Conservation (phyloP, 73 alveolate genomes). For the Tetrahymena elliotti region DNA sequence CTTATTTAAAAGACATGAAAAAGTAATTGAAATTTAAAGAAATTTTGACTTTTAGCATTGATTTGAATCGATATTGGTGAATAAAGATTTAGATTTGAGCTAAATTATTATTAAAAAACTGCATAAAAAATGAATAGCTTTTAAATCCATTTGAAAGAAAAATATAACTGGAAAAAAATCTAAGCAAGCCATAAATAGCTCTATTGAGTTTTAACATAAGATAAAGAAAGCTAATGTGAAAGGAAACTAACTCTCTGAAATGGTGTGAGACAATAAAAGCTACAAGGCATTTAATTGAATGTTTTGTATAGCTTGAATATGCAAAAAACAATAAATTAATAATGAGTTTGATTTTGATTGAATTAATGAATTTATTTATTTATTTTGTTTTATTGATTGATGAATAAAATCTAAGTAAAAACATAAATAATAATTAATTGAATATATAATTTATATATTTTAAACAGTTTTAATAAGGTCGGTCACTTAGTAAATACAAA, state of each 20-base stretch:
- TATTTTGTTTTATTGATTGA: background rate
- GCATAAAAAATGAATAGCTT: background rate
- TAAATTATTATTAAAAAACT: background rate
- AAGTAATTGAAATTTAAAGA: too few species aligned
- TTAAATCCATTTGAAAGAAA: background rate
- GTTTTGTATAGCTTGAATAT: too few species aligned
- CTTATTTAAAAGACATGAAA: too few species aligned
- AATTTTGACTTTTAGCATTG: too few species aligned
- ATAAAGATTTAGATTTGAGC: background rate
- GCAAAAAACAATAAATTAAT: background rate
- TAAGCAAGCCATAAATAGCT: background rate
- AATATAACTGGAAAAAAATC: background rate
- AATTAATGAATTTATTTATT: too few species aligned
- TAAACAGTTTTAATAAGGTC: background rate
- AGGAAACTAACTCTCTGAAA: background rate
- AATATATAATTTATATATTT: background rate
- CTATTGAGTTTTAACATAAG: background rate
- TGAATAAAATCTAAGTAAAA: background rate
- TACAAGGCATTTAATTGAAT: background rate
- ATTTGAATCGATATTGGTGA: too few species aligned
- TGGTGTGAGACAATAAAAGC: background rate
- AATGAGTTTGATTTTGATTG: too few species aligned
- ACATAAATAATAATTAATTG: background rate
- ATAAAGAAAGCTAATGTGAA: too few species aligned
- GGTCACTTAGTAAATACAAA: background rate